Base-by-base conservation (phyloP, 225 moss, liverwort and hornwort species). In the Bryum argenteum region DNA sequence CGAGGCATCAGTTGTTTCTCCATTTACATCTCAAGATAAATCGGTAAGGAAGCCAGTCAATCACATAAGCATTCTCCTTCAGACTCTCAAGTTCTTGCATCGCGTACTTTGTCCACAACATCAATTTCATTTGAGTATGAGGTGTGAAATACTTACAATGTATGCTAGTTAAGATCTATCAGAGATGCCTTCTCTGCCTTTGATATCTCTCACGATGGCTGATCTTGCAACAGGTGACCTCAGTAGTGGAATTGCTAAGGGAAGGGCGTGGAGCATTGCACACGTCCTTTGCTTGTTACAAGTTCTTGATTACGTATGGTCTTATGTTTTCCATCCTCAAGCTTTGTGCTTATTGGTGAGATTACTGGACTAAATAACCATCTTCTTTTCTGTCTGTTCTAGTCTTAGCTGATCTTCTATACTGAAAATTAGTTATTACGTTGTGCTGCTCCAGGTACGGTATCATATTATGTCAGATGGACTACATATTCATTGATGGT, bases 1-100 rank as follows among this genome's bases (percentile, higher is more conserved):
- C 15, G 92, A 95, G 79, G 94, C 94, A 69, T 95, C 94, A 51
- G 92, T 95, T 65, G 94, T 95, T 75, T 92, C 92, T 55, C 94
- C 92, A 15, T 95, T 92, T 80, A 95, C 94, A 59, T 89, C 94
- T 33, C 75, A 64, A 84, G 82, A 89, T 20, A 95, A 95, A 86
- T 95, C 92, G 20, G 92, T 89, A 85, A 52, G 80, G 69, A 69
- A 43, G 53, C 3, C 42, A 42, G 42, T 52, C 42, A 38, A 24
- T 39, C 26, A 26, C 26, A 26, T 26, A 26, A 26, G 26, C 2
- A 33, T 3, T 33, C 33, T 33, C 33, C 33, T 33, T 33, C 8
- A 37, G 44, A 57, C 13, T 58, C 15, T 60, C 10, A 13, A 54
- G 54, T 19, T 62, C 51, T 19, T 66, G 14, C 15, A 37, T 59